phyloP scores from a whole-genome alignment of 148 eudicot species.

The Simmondsia chinensis region DNA sequence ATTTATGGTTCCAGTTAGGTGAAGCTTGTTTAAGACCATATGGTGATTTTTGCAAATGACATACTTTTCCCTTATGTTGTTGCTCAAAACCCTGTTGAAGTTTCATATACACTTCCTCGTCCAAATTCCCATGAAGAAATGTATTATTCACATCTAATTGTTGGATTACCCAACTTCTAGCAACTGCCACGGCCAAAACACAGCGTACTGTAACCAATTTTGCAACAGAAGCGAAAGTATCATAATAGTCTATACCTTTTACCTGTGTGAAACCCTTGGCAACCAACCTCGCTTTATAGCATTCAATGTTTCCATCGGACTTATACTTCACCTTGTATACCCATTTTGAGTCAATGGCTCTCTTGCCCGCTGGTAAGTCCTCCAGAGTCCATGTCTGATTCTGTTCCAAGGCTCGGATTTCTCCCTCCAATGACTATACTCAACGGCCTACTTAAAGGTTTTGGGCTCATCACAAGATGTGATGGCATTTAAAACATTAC shows the following conservation, averaged over 20 bases:
- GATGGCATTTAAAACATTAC: too few relatives aligned
- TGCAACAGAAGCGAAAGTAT: background rate
- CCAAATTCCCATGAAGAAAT: background rate
- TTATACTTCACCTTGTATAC: background rate
- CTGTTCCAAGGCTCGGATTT: too few relatives aligned
- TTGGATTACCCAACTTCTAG: background rate
- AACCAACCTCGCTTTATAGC: background rate
- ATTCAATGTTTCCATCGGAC: background rate
- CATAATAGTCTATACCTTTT: background rate
- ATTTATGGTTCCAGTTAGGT: background rate
- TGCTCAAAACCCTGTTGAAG: background rate
- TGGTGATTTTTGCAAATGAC: background rate
- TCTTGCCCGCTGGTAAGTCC: too few relatives aligned
- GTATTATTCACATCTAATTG: constrained; percentile 1
- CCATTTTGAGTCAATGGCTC: constrained; percentile 3
- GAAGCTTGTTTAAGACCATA: background rate
- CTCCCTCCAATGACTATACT: too few relatives aligned
- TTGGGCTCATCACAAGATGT: too few relatives aligned
- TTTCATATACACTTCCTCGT: background rate
- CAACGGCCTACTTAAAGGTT: too few relatives aligned
- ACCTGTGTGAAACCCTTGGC: background rate
- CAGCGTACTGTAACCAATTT: background rate
- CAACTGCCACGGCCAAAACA: background rate
- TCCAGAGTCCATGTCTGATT: too few relatives aligned
- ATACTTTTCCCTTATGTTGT: background rate